Evolutionary conservation across 78 protist species (phyloP), one percentile per base, ranked within the genome.

Genomic region (Protostelium mycophagum): DNA sequence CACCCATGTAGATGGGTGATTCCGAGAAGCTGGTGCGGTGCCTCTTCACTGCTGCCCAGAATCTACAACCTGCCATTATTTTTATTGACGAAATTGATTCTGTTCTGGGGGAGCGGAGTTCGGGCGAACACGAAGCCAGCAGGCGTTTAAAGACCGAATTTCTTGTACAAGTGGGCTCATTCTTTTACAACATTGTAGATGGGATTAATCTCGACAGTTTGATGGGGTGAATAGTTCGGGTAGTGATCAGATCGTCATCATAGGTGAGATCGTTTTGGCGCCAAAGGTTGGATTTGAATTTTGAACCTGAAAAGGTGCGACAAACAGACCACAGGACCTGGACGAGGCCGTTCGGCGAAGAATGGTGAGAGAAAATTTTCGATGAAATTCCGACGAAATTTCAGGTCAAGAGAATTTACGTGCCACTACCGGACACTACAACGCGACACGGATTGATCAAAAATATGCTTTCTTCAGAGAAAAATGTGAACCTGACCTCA

Each of bases 321-420:
- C 94, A 34, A 92, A 92, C 34, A 35, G 98, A 35, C 99, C 99
- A 0, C 96, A 96, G 35, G 98, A 97, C 89, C 90, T 98, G 35
- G 99, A 98, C 88, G 98, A 98, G 83, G 99, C 99, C 0, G 99
- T 94, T 28, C 36, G 95, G 29, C 36, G 99, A 25, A 89, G 99
- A 28, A 28, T 98, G 84, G 87, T 86, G 34, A 95, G 90, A 86
- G 36, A 98, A 34, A 28, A 97, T 16, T 25, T 5, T 25, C 16
- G 73, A 51, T 5, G 16, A 51, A 16, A 16, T 51, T 16, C 16
- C 73, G 16, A 51, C 73, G 73, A 25, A n/a, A n/a, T 5, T 51
- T 5, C 73, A 51, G 73, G 93, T 87, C 38, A 96, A 92, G 88
- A 51, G 99, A 36, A 86, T 98, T 34, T 96, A 94, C 86, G 95